These are phyloP conservation scores for Priceomyces carsonii DNA, from an alignment of 805 yeast species.

Conservation along the genomic window DNA sequence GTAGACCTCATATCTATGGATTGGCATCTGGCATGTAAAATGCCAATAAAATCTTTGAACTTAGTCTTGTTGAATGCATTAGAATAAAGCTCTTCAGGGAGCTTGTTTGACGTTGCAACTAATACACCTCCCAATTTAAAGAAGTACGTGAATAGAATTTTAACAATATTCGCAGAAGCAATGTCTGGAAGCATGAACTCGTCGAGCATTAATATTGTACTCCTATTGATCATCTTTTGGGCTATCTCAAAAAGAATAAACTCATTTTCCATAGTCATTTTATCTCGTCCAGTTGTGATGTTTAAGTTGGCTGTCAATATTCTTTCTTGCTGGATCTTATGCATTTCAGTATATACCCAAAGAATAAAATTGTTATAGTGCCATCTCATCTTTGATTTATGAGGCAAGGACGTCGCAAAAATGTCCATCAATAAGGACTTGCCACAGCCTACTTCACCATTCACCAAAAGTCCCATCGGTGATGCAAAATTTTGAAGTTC, in stretches of 20 bases:
- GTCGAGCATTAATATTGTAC: slow-evolving; percentile 63
- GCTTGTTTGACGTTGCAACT: slow-evolving; percentile 70
- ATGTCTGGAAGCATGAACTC: slow-evolving; percentile 79
- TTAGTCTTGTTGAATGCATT: slow-evolving; percentile 61
- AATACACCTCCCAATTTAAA: slow-evolving; percentile 75
- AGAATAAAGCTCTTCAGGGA: slow-evolving; percentile 72
- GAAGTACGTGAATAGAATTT: slow-evolving; percentile 63
- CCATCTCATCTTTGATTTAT: slow-evolving; percentile 64
- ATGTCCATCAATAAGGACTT: slow-evolving; percentile 74
- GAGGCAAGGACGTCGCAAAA: slow-evolving; percentile 66
- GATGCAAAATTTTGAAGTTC: slow-evolving; percentile 53
- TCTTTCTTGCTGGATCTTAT: slow-evolving; percentile 50
- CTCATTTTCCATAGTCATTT: slow-evolving; percentile 55
- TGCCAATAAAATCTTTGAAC: slow-evolving; percentile 55
- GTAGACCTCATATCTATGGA: slow-evolving; percentile 61
- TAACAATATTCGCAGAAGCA: slow-evolving; percentile 69
- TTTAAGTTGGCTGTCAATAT: slow-evolving; percentile 26
- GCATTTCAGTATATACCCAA: slow-evolving; percentile 67
- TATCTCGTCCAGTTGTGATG: slow-evolving; percentile 15
- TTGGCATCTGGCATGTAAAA: slow-evolving; percentile 59
- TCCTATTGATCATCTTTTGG: slow-evolving; percentile 56
- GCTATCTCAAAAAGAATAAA: slow-evolving; percentile 67
- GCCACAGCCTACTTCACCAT: slow-evolving; percentile 75
- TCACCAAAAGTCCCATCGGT: slow-evolving; percentile 64
- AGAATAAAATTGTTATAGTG: slow-evolving; percentile 71